phyloP scores from a whole-genome alignment of 108 stramenopile genomes.

The Epithemia pelagica region DNA sequence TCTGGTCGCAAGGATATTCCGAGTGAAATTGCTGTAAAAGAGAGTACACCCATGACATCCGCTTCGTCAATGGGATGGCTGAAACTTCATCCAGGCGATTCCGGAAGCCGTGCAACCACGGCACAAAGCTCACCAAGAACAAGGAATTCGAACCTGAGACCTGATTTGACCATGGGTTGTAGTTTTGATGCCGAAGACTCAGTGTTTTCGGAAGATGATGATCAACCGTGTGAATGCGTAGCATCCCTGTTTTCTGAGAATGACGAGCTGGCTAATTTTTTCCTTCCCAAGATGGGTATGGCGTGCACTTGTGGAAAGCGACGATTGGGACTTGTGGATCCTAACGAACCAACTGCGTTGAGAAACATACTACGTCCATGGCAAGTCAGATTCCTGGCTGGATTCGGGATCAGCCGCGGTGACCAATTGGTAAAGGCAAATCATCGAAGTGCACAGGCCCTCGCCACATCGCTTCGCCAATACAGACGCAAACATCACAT shows the following conservation, averaged over 20 bases:
- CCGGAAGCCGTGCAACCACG: not conserved
- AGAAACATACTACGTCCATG: conserved; percentile 62
- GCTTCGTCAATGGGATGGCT: not conserved
- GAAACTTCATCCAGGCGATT: not conserved
- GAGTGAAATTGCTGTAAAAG: not conserved
- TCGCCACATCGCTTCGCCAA: conserved; percentile 38
- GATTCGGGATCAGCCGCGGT: conserved; percentile 35
- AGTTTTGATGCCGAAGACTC: not conserved
- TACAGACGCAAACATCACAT: conserved; percentile 45
- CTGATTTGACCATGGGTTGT: not conserved
- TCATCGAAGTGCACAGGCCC: conserved; percentile 34
- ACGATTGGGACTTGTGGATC: conserved; percentile 17
- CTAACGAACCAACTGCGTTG: conserved; percentile 52
- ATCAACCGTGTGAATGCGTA: conserved; percentile 36
- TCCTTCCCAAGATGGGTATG: conserved; percentile 66
- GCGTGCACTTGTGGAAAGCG: conserved; percentile 57
- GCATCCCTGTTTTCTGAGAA: conserved; percentile 56
- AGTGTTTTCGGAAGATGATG: not conserved
- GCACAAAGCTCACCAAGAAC: not conserved
- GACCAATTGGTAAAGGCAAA: conserved; percentile 46
- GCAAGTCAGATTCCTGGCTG: conserved; percentile 55
- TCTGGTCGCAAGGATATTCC: not conserved
- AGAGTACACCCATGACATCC: not conserved
- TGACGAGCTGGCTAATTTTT: conserved; percentile 60
- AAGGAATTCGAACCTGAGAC: not conserved